Evolutionary conservation across 1,139 yeast species (phyloP), one percentile per base, ranked within the genome.

Genomic region (Debaryomyces robertsiae): DNA sequence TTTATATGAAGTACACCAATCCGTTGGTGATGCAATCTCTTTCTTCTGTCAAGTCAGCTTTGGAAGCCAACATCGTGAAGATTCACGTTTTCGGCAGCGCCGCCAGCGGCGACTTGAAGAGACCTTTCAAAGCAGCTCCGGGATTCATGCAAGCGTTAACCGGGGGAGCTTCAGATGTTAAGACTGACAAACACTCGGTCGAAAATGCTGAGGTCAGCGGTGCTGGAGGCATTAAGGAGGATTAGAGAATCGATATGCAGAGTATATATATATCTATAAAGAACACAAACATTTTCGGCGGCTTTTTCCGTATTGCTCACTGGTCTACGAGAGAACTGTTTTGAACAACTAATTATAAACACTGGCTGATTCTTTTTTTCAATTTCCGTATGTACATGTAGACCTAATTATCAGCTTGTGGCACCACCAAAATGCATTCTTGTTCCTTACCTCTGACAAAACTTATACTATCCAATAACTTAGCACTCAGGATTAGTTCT

Each of bases 1-100:
- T 93, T 49, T 93, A 93, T 82, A 84, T 94, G 95, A 87, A 90
- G 71, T 94, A 89, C 79, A 89, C 98, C 66, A 91, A 93, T 73
- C 99, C 98, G 46, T 81, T 93, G 65, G 81, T 94, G 55, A 87
- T 93, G 89, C 98, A 93, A 75, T 83, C 93, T 47, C 78, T 94
- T 55, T 81, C 95, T 42, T 93, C 97, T 40, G 73, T 94, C 57
- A 93, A 93, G 79, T 72, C 85, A 53, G 96, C 96, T 40, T 72
- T 90, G 49, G 98, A 94, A 73, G 75, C 88, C 57, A 91, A 91
- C 72, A 84, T 90, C 57, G 96, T 91, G 57, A 84, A 88, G 76
- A 88, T 94, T 64, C 96, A 93, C 64, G 61, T 93, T 46, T 88
- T 85, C 60, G 93, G 93, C 53, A 71, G 78, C 57, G 81, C 94